Evolutionary conservation across 257 asterid genomes (phyloP), one percentile per base, ranked within the genome.

Genomic region (Primulina eburnea): DNA sequence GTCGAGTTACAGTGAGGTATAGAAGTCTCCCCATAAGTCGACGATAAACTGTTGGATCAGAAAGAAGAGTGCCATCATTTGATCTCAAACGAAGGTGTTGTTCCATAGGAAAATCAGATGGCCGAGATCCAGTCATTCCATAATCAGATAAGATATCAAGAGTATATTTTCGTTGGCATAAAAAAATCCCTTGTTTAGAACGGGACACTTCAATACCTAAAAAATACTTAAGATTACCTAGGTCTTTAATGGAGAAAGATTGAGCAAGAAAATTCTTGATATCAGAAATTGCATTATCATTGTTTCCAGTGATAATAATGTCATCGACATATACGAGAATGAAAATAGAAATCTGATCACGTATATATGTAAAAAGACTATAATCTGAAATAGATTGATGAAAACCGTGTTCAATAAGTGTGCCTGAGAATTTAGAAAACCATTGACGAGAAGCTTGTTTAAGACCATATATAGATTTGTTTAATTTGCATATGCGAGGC

Each of bases 51-150:
- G 8, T 0, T 33, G 35, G 35, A 33, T 67, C 62, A 29, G 5
- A 8, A 67, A 47, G 28, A 6, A 33, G 62, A 47, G 40, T 53
- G 4, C 62, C 62, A 47, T 67, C 40, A 1, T 20, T 18, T 26
- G 62, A 40, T 30, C 62, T 6, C 53, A 67, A 52, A 28, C 47
- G 62, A 28, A 26, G 35, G 16, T 67, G 18, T 29, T 67, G 71
- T 12, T 67, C 71, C 71, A 67, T n/a, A 21, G 71, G 71, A 29
- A 26, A 67, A 29, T 53, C 43, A 26, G 40, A 26, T 67, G 62
- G 43, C 28, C 11, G 2, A 11, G 40, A 67, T 0, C 71, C 62
- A 30, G 61, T 56, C 28, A 56, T 56, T 7, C 52, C 64, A 55
- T 1, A 57, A 28, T 68, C 64, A 33, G n/a, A 29, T 2, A 53